These are phyloP conservation scores for Spathaspora sp. DNA, from an alignment of 805 yeast species.

Conservation along the genomic window DNA sequence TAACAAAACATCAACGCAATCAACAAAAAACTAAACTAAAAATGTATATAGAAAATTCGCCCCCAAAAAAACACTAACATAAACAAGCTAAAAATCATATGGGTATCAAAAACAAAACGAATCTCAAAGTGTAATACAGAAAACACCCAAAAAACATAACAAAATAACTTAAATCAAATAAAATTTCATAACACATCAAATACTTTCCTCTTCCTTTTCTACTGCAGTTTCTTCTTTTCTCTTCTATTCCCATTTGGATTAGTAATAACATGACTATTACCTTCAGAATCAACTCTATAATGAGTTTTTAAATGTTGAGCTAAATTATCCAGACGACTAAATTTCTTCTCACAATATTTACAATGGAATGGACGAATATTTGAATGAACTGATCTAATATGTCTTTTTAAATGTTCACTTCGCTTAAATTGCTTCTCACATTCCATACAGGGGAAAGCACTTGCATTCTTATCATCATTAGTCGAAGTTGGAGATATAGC, in stretches of 20 bases:
- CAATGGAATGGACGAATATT: constrained; percentile 43
- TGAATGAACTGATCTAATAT: constrained; percentile 41
- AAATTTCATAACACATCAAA: background rate
- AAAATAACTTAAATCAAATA: background rate
- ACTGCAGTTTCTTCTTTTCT: constrained; percentile 2
- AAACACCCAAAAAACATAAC: background rate
- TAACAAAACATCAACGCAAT: background rate
- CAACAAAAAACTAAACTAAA: background rate
- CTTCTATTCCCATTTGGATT: constrained; percentile 1
- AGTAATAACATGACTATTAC: constrained; percentile 15
- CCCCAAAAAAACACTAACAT: background rate
- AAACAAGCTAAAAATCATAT: background rate
- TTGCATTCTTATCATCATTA: background rate
- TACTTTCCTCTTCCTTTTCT: background rate
- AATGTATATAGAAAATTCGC: background rate
- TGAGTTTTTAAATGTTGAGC: constrained; percentile 45
- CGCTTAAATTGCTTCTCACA: constrained; percentile 42
- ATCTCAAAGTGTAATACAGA: background rate
- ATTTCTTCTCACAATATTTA: constrained; percentile 42
- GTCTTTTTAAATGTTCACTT: constrained; percentile 41
- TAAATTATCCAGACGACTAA: constrained; percentile 39
- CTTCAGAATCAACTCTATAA: constrained; percentile 28
- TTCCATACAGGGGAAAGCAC: constrained; percentile 37
- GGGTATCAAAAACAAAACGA: background rate
- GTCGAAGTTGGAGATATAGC: constrained; percentile 2